Conservation (phyloP, 805 yeast species). For the Saccharomyces cerevisiae region DNA sequence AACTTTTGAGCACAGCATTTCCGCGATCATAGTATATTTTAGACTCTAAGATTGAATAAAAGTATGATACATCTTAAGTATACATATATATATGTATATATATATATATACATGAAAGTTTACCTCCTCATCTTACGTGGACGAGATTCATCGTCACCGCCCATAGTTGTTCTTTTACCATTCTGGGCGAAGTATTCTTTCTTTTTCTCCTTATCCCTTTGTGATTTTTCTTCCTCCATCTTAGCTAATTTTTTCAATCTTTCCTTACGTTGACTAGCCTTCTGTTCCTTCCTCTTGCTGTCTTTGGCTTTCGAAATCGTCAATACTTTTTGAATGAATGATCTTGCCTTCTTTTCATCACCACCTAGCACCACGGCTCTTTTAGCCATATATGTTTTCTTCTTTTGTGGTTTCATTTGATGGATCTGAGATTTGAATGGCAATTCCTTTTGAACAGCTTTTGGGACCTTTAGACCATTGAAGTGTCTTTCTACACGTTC, state of each 20-base stretch:
- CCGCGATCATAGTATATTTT: background rate
- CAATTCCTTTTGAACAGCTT: conserved; percentile 58
- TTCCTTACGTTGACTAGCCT: conserved; percentile 66
- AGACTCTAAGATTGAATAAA: background rate
- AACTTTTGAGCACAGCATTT: background rate
- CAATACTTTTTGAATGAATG: conserved; percentile 76
- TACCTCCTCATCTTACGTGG: conserved; percentile 21
- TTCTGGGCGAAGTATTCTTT: conserved; percentile 73
- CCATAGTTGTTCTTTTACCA: conserved; percentile 51
- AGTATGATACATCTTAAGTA: conserved; percentile 39
- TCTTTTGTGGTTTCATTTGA: conserved; percentile 79
- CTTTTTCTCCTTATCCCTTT: conserved; percentile 76
- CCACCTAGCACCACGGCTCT: conserved; percentile 91
- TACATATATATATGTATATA: background rate
- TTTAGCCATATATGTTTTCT: conserved; percentile 72
- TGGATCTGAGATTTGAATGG: conserved; percentile 92
- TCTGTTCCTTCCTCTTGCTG: conserved; percentile 62
- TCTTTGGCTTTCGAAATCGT: conserved; percentile 84
- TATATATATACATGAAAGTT: background rate
- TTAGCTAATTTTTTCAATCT: conserved; percentile 70
- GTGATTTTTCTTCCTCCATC: conserved; percentile 57
- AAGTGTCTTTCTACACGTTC: conserved; percentile 80
- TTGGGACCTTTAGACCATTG: conserved; percentile 84
- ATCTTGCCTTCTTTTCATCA: conserved; percentile 88
- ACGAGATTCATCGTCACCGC: conserved; percentile 22